Evolutionary conservation across 371 early-diverging fungal genomes (phyloP).

Genomic region (Lichtheimia hyalospora): DNA sequence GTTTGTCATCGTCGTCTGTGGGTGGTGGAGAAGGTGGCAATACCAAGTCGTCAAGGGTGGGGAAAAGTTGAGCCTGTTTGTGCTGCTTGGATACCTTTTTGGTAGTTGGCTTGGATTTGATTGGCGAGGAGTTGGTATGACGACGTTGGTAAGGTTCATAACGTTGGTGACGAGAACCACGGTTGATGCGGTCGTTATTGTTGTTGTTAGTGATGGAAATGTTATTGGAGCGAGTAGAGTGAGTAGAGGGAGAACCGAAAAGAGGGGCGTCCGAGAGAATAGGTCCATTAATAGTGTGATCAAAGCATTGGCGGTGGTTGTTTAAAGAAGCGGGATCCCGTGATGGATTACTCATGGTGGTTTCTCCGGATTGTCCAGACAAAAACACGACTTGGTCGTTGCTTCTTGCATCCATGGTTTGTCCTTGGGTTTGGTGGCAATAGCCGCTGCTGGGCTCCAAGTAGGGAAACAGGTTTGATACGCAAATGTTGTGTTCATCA

Average conservation of each 20-base stretch:
- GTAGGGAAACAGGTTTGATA: too few relatives aligned
- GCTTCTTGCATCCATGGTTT: too few relatives aligned
- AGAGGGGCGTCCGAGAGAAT: neutral
- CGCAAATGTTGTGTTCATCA: neutral
- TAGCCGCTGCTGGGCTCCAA: too few relatives aligned
- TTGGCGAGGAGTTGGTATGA: conserved; percentile 1
- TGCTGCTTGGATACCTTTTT: neutral
- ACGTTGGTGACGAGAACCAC: neutral
- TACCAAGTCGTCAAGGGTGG: neutral
- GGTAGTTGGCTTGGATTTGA: neutral
- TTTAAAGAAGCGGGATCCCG: neutral
- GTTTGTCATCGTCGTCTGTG: neutral
- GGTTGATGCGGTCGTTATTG: neutral
- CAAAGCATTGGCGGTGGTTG: neutral
- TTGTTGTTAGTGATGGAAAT: too few relatives aligned
- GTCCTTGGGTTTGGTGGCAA: too few relatives aligned
- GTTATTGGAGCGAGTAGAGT: too few relatives aligned
- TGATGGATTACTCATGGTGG: conserved; percentile 1
- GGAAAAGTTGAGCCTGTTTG: neutral
- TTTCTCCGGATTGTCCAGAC: neutral
- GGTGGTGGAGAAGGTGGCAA: conserved; percentile 8
- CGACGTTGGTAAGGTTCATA: neutral
- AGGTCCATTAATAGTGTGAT: neutral
- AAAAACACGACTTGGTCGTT: neutral
- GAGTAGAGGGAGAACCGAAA: too few relatives aligned